Evolutionary conservation across 1,139 yeast species (phyloP).

Genomic region (Insectozyma bohioensis): DNA sequence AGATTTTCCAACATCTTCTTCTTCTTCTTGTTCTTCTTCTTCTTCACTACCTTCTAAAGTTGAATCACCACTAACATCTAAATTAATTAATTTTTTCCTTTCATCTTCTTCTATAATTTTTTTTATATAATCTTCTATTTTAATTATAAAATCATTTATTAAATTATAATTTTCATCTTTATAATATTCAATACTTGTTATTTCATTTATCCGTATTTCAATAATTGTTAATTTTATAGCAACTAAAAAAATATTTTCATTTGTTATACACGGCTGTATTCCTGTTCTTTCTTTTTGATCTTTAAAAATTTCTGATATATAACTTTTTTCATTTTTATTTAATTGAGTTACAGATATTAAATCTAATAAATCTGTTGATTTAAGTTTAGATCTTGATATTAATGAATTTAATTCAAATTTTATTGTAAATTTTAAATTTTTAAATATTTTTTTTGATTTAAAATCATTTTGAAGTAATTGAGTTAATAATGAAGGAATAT

Average conservation of each 20-base stretch:
- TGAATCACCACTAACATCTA: slow-evolving; percentile 14
- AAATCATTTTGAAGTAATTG: slow-evolving; percentile 8
- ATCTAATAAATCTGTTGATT: slow-evolving; percentile 36
- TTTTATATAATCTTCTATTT: slow-evolving; percentile 30
- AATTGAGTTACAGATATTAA: slow-evolving; percentile 34
- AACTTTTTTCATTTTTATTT: slow-evolving; percentile 1
- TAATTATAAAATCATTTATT: slow-evolving; percentile 24
- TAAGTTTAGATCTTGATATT: slow-evolving; percentile 26
- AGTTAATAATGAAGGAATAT: slow-evolving; percentile 26
- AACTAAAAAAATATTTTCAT: slow-evolving; percentile 36
- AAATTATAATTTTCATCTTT: slow-evolving; percentile 34
- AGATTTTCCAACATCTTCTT: slow-evolving; percentile 8
- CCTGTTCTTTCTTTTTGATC: too few relatives aligned
- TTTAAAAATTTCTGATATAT: neutral
- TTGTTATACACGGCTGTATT: slow-evolving; percentile 10
- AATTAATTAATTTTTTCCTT: neutral
- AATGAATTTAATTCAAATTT: slow-evolving; percentile 40
- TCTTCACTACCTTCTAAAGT: slow-evolving; percentile 17
- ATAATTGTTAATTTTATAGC: slow-evolving; percentile 26
- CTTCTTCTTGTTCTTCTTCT: slow-evolving; percentile 7
- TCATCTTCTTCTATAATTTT: slow-evolving; percentile 2
- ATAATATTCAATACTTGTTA: slow-evolving; percentile 24
- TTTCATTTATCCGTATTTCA: slow-evolving; percentile 17
- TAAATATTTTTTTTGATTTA: slow-evolving; percentile 1
- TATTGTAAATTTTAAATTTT: slow-evolving; percentile 20